Percentiles rank a stretch among this genome's conserved stretches.
phyloP scores from a whole-genome alignment of 768 basidiomycete species.

The Rhizopogon rudus region DNA sequence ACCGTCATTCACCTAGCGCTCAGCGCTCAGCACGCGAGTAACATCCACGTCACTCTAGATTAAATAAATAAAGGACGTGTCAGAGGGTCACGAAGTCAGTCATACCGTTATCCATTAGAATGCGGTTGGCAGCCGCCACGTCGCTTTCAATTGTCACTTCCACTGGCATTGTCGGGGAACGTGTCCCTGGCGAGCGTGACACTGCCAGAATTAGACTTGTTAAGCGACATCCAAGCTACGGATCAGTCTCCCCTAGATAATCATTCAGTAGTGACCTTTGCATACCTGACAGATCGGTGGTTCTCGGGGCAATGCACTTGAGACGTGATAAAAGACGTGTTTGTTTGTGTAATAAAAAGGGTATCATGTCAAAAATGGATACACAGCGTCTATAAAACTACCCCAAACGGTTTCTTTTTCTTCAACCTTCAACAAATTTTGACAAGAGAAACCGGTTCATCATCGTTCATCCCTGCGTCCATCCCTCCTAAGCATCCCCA shows the following conservation, averaged over 20 bases:
- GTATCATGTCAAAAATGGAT: neutral
- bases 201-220: no score
- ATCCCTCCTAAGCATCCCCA: constrained; percentile 44
- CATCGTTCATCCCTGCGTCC: constrained; percentile 51
- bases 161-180: no score
- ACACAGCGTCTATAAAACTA: constrained; percentile 9
- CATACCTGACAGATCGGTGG: constrained; percentile 32
- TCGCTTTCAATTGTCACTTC: no score
- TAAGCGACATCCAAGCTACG: neutral
- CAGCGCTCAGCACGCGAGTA: no score
- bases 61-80: no score
- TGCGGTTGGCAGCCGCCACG: no score
- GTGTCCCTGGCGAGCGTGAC: no score
- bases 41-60: no score
- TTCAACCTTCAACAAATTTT: constrained; percentile 73
- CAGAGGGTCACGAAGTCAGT: no score
- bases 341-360: constrained; percentile 23
- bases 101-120: no score
- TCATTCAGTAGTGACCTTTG: no score
- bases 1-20: no score
- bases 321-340: constrained; percentile 1
- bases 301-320: constrained; percentile 27
- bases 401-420: constrained; percentile 37
- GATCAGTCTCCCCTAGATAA: neutral
- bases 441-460: constrained; percentile 83